phyloP scores from a whole-genome alignment of 177 flowering plant species.

The Vitis hybrid region DNA sequence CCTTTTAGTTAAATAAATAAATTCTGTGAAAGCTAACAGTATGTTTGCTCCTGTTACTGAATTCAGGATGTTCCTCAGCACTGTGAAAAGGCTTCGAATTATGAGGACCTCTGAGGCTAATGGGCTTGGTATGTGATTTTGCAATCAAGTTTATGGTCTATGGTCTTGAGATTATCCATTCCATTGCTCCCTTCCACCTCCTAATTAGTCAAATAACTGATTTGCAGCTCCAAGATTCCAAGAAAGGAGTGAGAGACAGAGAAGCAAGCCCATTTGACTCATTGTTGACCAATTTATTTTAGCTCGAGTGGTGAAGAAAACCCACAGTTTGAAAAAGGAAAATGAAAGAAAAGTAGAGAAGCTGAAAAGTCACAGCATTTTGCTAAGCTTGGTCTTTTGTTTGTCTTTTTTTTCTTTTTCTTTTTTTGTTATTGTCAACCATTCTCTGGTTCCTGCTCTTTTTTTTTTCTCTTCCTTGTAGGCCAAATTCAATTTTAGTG shows the following conservation, averaged over 20 bases:
- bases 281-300: not conserved
- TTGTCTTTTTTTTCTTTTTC: constrained; percentile 13
- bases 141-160: not conserved
- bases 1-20: too few species aligned
- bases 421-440: not conserved
- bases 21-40: too few species aligned
- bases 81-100: constrained; percentile 79
- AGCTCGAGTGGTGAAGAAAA: constrained; percentile 7
- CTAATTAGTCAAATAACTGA: not conserved
- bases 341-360: constrained; percentile 16
- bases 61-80: constrained; percentile 70
- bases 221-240: constrained; percentile 53
- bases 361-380: constrained; percentile 17
- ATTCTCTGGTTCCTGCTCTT: constrained; percentile 3
- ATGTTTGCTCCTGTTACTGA: not conserved
- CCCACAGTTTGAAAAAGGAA: constrained; percentile 16
- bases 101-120: constrained; percentile 80
- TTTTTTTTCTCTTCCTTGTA: constrained; percentile 3
- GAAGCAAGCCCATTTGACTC: constrained; percentile 34
- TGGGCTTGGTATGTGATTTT: constrained; percentile 59
- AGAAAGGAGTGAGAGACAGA: constrained; percentile 34
- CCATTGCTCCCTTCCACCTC: not conserved
- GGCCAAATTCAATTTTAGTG: constrained; percentile 17
- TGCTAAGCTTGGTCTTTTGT: constrained; percentile 19
- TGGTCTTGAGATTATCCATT: not conserved